These are phyloP conservation scores for Rhexocercosporidium sp. DNA, from an alignment of 2,329 filamentous ascomycete genomes.

Conservation along the genomic window DNA sequence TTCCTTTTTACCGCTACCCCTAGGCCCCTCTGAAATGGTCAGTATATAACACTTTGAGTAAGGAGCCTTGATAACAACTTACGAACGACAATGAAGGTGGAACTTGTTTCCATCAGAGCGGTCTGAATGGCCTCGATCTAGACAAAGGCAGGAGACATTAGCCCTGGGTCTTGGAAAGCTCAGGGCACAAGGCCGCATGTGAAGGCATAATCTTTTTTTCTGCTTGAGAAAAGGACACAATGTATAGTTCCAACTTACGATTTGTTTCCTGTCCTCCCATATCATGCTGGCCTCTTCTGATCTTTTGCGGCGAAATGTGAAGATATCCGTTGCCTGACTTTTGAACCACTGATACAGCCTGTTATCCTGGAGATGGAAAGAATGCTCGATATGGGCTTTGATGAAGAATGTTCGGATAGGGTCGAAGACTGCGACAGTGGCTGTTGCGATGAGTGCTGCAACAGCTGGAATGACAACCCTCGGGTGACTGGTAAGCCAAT, in stretches of 20 bases:
- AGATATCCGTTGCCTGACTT: conserved; percentile 69
- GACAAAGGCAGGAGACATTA: neutral
- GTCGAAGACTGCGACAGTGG: conserved; percentile 90
- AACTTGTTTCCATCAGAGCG: conserved; percentile 86
- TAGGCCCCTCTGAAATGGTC: conserved; percentile 68
- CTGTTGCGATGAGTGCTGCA: conserved; percentile 78
- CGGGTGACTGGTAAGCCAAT: conserved; percentile 87
- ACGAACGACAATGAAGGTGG: conserved; percentile 89
- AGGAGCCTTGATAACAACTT: neutral
- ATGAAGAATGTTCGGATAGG: conserved; percentile 94
- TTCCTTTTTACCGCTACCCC: conserved; percentile 89
- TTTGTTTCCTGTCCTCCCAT: conserved; percentile 81
- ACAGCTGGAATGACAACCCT: conserved; percentile 84
- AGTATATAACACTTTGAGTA: neutral
- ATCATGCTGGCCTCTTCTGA: conserved; percentile 75
- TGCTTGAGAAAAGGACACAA: neutral
- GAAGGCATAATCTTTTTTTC: neutral
- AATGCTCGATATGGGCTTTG: conserved; percentile 81
- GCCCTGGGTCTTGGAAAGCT: neutral
- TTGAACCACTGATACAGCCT: conserved; percentile 81
- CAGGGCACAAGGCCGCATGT: neutral
- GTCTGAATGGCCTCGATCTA: conserved; percentile 57
- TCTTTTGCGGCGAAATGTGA: conserved; percentile 61
- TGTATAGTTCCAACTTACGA: conserved; percentile 57
- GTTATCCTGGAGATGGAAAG: conserved; percentile 76